A percentile compares a stretch with the other conserved stretches of the same genome.
Evolutionary conservation across 768 basidiomycete genomes (phyloP).

Genomic region (Leccinum truebloodii): DNA sequence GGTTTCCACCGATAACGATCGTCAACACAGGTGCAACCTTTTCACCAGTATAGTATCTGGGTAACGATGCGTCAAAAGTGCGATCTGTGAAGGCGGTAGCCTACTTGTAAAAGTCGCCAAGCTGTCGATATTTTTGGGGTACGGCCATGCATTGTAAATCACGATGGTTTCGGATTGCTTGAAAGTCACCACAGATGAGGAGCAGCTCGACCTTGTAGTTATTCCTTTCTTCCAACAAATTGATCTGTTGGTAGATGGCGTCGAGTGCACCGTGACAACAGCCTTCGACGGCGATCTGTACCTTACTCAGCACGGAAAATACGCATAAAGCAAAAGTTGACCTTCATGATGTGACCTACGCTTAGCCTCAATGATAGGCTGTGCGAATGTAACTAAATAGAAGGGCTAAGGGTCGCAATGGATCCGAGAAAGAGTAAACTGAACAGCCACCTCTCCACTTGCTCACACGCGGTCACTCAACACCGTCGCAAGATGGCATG

Average conservation of each 20-base stretch:
- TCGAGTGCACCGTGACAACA: constrained; percentile 96
- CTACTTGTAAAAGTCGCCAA: constrained; percentile 85
- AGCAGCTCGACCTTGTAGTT: constrained; percentile 78
- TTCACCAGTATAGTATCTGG: constrained; percentile 85
- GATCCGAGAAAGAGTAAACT: too few species aligned
- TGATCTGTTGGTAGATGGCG: constrained; percentile 76
- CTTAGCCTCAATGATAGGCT: not conserved
- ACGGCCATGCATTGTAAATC: constrained; percentile 92
- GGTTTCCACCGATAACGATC: constrained; percentile 95
- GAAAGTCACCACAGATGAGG: constrained; percentile 95
- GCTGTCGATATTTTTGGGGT: constrained; percentile 80
- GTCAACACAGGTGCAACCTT: constrained; percentile 85
- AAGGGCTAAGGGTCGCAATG: too few species aligned
- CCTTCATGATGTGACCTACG: constrained; percentile 25
- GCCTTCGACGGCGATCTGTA: constrained; percentile 85
- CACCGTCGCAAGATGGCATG: constrained; percentile 3
- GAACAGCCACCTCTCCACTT: not conserved
- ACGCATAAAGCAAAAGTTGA: not conserved
- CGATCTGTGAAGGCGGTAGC: constrained; percentile 1
- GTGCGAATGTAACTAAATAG: not conserved
- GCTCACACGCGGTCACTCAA: constrained; percentile 17
- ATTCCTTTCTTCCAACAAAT: constrained; percentile 58
- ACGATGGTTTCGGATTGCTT: constrained; percentile 82
- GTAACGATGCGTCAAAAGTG: constrained; percentile 5
- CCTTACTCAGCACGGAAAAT: constrained; percentile 2